These are phyloP conservation scores for Vitis cinerea DNA, from an alignment of 164 flowering plant species.

Conservation along the genomic window DNA sequence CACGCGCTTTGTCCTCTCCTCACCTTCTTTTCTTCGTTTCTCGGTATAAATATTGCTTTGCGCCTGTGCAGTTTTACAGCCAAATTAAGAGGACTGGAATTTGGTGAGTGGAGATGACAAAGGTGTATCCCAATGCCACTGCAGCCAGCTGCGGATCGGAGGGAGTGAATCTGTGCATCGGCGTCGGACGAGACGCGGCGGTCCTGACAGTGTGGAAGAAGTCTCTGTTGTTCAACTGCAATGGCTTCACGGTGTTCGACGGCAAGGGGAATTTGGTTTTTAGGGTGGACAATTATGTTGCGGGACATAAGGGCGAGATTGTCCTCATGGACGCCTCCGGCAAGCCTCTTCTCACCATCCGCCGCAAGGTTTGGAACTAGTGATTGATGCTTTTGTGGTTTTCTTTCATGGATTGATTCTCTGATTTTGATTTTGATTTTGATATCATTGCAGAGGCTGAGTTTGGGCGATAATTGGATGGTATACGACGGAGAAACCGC, in stretches of 20 bases:
- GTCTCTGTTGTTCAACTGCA: constrained; percentile 71
- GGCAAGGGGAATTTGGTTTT: constrained; percentile 59
- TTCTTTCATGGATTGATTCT: background rate
- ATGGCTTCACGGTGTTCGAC: constrained; percentile 81
- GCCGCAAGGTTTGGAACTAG: constrained; percentile 62
- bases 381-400: background rate
- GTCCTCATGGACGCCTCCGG: constrained; percentile 83
- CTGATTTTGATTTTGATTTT: background rate
- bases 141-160: background rate
- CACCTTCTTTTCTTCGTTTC: no score
- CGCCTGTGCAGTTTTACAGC: no score
- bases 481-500: constrained; percentile 61
- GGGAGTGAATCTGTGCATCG: background rate
- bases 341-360: constrained; percentile 68
- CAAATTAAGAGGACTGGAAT: no score
- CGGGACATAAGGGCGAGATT: constrained; percentile 45
- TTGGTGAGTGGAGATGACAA: constrained; percentile 15
- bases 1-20: no score
- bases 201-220: constrained; percentile 87
- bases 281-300: constrained; percentile 72
- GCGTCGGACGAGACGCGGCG: background rate
- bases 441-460: constrained; percentile 42
- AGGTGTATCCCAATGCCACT: constrained; percentile 23
- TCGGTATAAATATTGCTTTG: no score
- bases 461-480: constrained; percentile 58